phyloP scores from a whole-genome alignment of 2,329 filamentous ascomycete species.

The Raffaelea arxii region DNA sequence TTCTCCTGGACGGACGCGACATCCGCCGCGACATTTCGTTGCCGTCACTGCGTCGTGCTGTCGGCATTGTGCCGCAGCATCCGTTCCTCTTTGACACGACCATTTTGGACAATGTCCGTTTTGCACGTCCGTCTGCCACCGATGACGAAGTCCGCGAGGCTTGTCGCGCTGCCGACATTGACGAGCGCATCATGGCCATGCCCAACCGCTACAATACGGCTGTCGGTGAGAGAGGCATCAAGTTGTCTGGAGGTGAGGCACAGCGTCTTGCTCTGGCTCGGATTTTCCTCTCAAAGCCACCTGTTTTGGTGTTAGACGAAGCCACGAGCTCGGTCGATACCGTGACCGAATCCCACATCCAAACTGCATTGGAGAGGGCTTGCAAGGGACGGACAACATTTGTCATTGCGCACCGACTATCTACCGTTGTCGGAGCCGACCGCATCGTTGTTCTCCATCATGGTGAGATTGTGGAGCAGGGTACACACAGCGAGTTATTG shows the following conservation, averaged over 20 bases:
- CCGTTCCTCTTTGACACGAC: constrained; percentile 33
- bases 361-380: constrained; percentile 10
- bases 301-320: constrained; percentile 21
- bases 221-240: constrained; percentile 76
- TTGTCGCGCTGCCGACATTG: constrained; percentile 58
- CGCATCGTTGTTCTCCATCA: constrained; percentile 15
- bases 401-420: not conserved
- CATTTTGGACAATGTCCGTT: constrained; percentile 41
- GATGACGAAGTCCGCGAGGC: constrained; percentile 23
- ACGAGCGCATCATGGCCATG: constrained; percentile 57
- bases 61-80: constrained; percentile 32
- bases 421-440: constrained; percentile 12
- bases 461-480: constrained; percentile 12
- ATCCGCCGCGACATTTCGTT: not conserved
- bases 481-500: constrained; percentile 58
- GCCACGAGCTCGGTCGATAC: constrained; percentile 42
- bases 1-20: not conserved
- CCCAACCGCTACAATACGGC: constrained; percentile 60
- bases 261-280: constrained; percentile 58
- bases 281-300: constrained; percentile 19
- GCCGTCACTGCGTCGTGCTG: constrained; percentile 12
- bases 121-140: constrained; percentile 37
- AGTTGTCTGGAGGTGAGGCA: constrained; percentile 67
- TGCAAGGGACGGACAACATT: not conserved
- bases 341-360: constrained; percentile 19